Base-by-base conservation (phyloP, 192 early-diverging fungal genomes). In the Entomortierella parvispora region DNA sequence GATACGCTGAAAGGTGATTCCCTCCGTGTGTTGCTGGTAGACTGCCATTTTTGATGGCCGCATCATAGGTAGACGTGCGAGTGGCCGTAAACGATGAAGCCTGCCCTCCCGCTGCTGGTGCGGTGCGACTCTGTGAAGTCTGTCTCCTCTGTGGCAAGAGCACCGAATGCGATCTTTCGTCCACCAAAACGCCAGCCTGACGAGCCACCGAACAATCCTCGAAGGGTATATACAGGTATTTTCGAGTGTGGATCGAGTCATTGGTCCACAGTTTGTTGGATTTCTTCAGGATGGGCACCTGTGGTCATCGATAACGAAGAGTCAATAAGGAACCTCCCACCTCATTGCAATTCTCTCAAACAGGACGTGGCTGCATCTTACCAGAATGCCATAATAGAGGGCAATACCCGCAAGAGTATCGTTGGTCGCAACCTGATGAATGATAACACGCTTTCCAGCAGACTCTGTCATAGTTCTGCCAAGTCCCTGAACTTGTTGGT, bases 241-340 rank as follows among this genome's bases (percentile, higher is more conserved):
- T 82, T 48, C 80, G 81, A 12, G 76, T 71, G 51, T 86, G 82
- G 50, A 86, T 84, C 32, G 81, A 84, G 58, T 86, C 85, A 37
- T 80, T 84, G 6, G 85, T 79, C 85, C 85, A 86, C 34, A 86
- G 58, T 55, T 80, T 75, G 63, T 86, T 86, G 14, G 64, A 79
- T 28, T 68, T 80, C 48, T 83, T 81, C 17, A 86, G 65, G 17
- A 69, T 59, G 12, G 80, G 57, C 8, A 84, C 60, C 80, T 82
- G 51, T 29, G 40, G 7, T 31, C 25, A 18, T 43, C 45, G 64
- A 3, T n/a, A 58, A 55, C 29, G 10, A 15, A 46, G 62, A n/a
- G 45, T 29, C 25, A 17, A 65, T 46, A 29, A 58, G 44, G 2
- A 50, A 51, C n/a, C n/a, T n/a, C n/a, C n/a, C n/a, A n/a, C n/a